Percentiles rank a stretch among this genome's conserved stretches.
These are phyloP conservation scores for Magnolia officinalis DNA, from an alignment of 164 flowering plant genomes.

Conservation along the genomic window DNA sequence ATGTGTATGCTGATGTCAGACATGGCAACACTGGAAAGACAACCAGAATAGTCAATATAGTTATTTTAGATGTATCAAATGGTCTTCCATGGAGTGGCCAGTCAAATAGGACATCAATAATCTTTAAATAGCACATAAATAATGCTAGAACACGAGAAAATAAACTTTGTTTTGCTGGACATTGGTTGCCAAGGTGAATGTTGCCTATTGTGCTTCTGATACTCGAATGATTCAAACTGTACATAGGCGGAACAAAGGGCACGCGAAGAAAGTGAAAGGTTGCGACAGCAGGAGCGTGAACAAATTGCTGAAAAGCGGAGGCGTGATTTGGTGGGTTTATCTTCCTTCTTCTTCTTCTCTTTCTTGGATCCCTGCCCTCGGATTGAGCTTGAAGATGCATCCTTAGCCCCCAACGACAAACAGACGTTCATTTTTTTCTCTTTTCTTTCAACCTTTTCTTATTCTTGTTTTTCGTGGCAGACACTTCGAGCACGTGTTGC, in stretches of 20 bases:
- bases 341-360: not conserved
- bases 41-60: not conserved
- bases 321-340: conserved; percentile 77
- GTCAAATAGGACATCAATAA: too few relatives aligned
- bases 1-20: not conserved
- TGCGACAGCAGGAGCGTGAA: conserved; percentile 95
- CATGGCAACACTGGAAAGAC: not conserved
- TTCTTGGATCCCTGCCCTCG: not conserved
- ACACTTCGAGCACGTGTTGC: conserved; percentile 90
- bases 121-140: too few relatives aligned
- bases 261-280: conserved; percentile 91
- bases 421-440: not conserved
- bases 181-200: too few relatives aligned
- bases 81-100: too few relatives aligned
- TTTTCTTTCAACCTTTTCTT: not conserved
- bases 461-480: conserved; percentile 28
- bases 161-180: too few relatives aligned
- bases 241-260: conserved; percentile 92
- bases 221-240: not conserved
- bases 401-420: not conserved
- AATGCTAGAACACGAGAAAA: too few relatives aligned
- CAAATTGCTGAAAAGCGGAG: conserved; percentile 84
- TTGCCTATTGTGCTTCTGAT: too few relatives aligned
- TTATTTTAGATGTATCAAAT: not conserved
- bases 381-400: conserved; percentile 1